Evolutionary conservation across 805 yeast species (phyloP).

Genomic region (Wickerhamomyces kurtzmanii): DNA sequence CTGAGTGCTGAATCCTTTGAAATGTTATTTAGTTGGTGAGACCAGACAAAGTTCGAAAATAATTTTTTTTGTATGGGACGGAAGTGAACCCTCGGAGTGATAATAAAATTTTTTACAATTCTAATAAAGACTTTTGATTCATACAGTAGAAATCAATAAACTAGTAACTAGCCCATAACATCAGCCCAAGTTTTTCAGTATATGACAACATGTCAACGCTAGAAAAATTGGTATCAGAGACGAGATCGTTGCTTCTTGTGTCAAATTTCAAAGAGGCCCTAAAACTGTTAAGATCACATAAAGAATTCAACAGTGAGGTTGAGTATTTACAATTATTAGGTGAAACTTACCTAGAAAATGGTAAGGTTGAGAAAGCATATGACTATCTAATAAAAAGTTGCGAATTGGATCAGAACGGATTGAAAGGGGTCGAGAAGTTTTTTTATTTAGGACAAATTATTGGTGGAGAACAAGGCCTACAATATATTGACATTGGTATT

Average conservation of each 20-base stretch:
- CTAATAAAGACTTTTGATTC: too few relatives aligned
- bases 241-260: constrained; percentile 4
- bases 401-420: constrained; percentile 59
- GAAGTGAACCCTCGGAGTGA: too few relatives aligned
- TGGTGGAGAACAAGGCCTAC: constrained; percentile 72
- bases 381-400: constrained; percentile 50
- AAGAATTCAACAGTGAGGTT: constrained; percentile 29
- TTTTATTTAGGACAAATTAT: constrained; percentile 84
- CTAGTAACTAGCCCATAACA: not conserved
- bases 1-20: not conserved
- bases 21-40: too few relatives aligned
- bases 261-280: constrained; percentile 20
- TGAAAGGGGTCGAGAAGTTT: constrained; percentile 68
- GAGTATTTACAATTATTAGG: constrained; percentile 49
- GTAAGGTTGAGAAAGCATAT: constrained; percentile 73
- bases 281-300: constrained; percentile 22
- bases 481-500: constrained; percentile 53
- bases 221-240: constrained; percentile 3
- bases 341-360: constrained; percentile 71
- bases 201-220: constrained; percentile 1
- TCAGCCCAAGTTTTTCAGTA: not conserved
- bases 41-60: too few relatives aligned
- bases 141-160: too few relatives aligned
- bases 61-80: too few relatives aligned
- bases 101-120: too few relatives aligned